Evolutionary conservation across 139 green algal genomes (phyloP).

Genomic region (Micractinium sp.): DNA sequence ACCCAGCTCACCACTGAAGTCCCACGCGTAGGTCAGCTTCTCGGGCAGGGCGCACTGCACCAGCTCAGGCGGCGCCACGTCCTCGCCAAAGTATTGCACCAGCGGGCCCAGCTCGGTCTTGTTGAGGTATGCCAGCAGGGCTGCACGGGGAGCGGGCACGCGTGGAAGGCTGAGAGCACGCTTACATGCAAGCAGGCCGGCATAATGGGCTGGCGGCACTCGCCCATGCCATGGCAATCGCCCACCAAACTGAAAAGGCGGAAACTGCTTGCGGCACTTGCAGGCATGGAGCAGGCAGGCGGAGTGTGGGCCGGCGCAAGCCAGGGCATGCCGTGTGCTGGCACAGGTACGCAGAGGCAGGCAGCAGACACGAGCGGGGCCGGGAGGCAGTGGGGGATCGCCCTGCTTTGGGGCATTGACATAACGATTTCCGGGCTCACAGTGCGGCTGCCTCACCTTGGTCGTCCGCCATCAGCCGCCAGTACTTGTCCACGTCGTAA

Average conservation of each 20-base stretch:
- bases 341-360: no score
- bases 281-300: not conserved
- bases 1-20: not conserved
- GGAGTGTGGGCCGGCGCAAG: no score
- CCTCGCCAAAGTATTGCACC: constrained; percentile 13
- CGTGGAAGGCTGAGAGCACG: not conserved
- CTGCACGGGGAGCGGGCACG: not conserved
- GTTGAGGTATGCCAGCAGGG: constrained; percentile 10
- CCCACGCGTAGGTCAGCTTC: not conserved
- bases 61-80: not conserved
- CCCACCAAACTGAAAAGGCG: not conserved
- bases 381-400: no score
- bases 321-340: no score
- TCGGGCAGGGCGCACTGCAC: constrained; percentile 35
- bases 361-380: no score
- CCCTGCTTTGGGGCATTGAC: no score
- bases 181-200: not conserved
- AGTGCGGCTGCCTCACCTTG: not conserved
- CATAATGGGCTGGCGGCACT: not conserved
- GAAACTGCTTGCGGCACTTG: no score
- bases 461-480: constrained; percentile 15
- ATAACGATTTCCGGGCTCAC: no score
- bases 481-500: not conserved
- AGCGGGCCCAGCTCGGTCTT: constrained; percentile 25
- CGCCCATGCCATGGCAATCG: not conserved